phyloP scores from a whole-genome alignment of 75 land plant genomes.

The Picea sitchensis region DNA sequence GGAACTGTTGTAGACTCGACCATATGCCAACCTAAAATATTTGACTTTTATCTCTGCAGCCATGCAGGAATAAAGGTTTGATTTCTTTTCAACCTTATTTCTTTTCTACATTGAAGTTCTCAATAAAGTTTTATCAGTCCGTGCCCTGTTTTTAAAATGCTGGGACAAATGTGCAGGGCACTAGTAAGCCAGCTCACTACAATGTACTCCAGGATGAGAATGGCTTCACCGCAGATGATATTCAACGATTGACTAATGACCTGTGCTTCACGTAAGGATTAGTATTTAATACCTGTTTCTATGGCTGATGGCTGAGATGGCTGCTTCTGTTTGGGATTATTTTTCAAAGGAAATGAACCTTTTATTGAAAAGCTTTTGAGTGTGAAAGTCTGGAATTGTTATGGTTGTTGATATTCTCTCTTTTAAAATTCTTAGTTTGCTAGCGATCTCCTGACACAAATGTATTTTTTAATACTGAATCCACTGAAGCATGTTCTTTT shows the following conservation, averaged over 20 bases:
- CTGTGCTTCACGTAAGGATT: conserved; percentile 22
- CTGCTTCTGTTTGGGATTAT: too few relatives aligned
- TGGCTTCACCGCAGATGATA: conserved; percentile 20
- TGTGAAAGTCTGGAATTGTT: too few relatives aligned
- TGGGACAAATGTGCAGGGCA: conserved; percentile 18
- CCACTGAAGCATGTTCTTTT: too few relatives aligned
- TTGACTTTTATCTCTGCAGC: conserved; percentile 35
- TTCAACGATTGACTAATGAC: conserved; percentile 23
- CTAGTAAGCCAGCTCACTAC: conserved; percentile 35
- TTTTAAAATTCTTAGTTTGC: too few relatives aligned
- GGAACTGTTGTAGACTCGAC: conserved; percentile 23
- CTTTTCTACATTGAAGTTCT: background rate
- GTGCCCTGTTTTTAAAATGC: background rate
- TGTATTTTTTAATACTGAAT: too few relatives aligned
- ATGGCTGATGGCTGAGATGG: background rate
- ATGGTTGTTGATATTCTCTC: too few relatives aligned
- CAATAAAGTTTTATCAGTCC: background rate
- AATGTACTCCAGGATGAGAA: conserved; percentile 32
- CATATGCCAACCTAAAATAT: conserved; percentile 29
- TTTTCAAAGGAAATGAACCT: background rate
- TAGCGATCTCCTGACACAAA: too few relatives aligned
- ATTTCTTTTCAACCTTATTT: too few relatives aligned
- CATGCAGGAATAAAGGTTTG: conserved; percentile 26
- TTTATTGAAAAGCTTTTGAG: too few relatives aligned
- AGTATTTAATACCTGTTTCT: background rate